Percentiles rank a stretch among this genome's conserved stretches.
Conservation (phyloP, 768 basidiomycete genomes). For the Holtermannia corniformis region DNA sequence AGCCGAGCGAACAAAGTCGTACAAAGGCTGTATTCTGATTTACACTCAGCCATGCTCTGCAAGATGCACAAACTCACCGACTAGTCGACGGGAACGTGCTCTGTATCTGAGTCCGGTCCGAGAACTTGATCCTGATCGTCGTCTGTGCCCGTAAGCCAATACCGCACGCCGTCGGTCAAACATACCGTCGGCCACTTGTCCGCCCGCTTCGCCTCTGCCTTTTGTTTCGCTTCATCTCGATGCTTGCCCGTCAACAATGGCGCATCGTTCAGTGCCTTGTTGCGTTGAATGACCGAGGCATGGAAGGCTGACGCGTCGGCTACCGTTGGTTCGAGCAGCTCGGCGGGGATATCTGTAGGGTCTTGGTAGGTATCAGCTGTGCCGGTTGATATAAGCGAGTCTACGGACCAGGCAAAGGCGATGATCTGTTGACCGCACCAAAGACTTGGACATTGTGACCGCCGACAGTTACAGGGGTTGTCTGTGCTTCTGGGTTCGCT, state of each 20-base stretch:
- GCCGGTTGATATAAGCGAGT: not conserved
- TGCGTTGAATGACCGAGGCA: constrained; percentile 23
- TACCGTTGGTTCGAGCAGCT: constrained; percentile 23
- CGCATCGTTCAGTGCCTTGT: constrained; percentile 33
- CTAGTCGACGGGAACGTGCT: constrained; percentile 31
- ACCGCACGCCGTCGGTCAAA: not conserved
- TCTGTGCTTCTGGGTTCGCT: no score
- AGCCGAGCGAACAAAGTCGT: constrained; percentile 33
- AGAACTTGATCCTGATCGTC: constrained; percentile 36
- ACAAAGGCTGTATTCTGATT: constrained; percentile 35
- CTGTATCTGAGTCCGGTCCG: constrained; percentile 39
- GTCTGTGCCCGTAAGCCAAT: constrained; percentile 17
- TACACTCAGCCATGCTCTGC: not conserved
- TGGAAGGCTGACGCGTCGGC: constrained; percentile 33
- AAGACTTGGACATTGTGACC: not conserved
- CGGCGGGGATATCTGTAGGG: not conserved
- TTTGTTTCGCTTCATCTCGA: constrained; percentile 29
- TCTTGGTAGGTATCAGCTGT: not conserved
- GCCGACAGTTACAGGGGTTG: no score
- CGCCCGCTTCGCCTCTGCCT: constrained; percentile 26
- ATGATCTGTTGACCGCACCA: not conserved
- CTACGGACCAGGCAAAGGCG: not conserved
- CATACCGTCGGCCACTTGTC: constrained; percentile 37
- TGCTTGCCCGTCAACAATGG: constrained; percentile 29
- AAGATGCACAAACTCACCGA: constrained; percentile 14